These are phyloP conservation scores for Penicillium pancosmium DNA, from an alignment of 495 filamentous ascomycete species.

Conservation along the genomic window DNA sequence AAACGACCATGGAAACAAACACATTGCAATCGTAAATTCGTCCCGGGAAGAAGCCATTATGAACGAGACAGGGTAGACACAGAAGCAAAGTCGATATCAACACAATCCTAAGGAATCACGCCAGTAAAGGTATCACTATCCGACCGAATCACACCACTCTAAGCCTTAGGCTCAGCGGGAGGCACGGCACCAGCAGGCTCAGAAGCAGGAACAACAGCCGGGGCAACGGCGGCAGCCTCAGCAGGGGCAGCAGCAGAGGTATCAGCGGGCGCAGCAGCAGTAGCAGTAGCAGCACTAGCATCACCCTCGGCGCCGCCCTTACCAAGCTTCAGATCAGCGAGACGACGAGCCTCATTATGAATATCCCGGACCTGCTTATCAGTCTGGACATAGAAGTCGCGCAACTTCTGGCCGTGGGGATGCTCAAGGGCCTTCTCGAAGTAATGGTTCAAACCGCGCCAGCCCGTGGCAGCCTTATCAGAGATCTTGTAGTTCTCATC, in stretches of 20 bases:
- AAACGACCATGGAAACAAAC: slow-evolving; percentile 11
- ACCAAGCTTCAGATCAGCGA: slow-evolving; percentile 82
- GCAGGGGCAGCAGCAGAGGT: slow-evolving; percentile 13
- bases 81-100: slow-evolving; percentile 6
- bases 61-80: not conserved
- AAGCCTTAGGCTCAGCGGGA: slow-evolving; percentile 37
- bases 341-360: slow-evolving; percentile 81
- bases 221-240: slow-evolving; percentile 19
- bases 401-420: slow-evolving; percentile 82
- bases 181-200: slow-evolving; percentile 28
- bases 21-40: slow-evolving; percentile 22
- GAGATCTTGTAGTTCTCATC: slow-evolving; percentile 77
- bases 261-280: slow-evolving; percentile 16
- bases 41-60: slow-evolving; percentile 1
- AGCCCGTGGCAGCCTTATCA: slow-evolving; percentile 63
- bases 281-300: slow-evolving; percentile 28
- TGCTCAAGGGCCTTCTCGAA: slow-evolving; percentile 90
- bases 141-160: slow-evolving; percentile 11
- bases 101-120: slow-evolving; percentile 10
- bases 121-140: not conserved
- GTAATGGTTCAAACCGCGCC: slow-evolving; percentile 72
- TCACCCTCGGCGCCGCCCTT: slow-evolving; percentile 52
- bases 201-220: slow-evolving; percentile 19
- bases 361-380: slow-evolving; percentile 90
- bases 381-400: slow-evolving; percentile 79